Percentiles rank a stretch among this genome's conserved stretches.
Evolutionary conservation across 2,329 filamentous ascomycete species (phyloP).

Genomic region (Sclerotinia sclerotiorum): DNA sequence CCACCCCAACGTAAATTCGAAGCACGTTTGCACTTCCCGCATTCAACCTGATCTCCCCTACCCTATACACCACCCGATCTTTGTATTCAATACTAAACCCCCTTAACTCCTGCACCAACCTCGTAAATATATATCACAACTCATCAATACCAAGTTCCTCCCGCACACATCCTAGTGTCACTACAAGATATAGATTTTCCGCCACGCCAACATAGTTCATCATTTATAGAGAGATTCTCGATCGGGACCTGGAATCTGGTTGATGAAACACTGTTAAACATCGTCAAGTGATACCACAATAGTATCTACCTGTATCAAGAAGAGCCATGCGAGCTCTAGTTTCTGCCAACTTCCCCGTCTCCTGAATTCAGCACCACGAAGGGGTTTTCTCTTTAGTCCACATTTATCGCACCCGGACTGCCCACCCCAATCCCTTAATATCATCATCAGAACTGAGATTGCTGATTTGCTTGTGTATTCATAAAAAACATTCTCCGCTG

Average conservation of each 20-base stretch:
- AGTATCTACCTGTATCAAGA: too few relatives aligned
- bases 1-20: not conserved
- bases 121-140: constrained; percentile 16
- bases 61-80: constrained; percentile 3
- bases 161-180: constrained; percentile 68
- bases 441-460: too few relatives aligned
- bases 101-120: constrained; percentile 44
- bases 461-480: too few relatives aligned
- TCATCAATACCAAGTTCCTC: constrained; percentile 17
- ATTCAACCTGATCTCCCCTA: constrained; percentile 5
- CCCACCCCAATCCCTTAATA: not conserved
- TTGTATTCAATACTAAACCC: constrained; percentile 3
- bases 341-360: not conserved
- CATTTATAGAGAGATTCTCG: too few relatives aligned
- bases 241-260: too few relatives aligned
- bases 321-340: too few relatives aligned
- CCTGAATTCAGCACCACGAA: not conserved
- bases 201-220: too few relatives aligned
- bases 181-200: constrained; percentile 60
- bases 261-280: too few relatives aligned
- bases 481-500: too few relatives aligned
- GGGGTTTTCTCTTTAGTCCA: not conserved
- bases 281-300: too few relatives aligned
- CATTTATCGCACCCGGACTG: not conserved
- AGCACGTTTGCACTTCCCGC: not conserved